Base-by-base conservation (phyloP, 1,284 basidiomycete species). In the Earliella scabrosa region DNA sequence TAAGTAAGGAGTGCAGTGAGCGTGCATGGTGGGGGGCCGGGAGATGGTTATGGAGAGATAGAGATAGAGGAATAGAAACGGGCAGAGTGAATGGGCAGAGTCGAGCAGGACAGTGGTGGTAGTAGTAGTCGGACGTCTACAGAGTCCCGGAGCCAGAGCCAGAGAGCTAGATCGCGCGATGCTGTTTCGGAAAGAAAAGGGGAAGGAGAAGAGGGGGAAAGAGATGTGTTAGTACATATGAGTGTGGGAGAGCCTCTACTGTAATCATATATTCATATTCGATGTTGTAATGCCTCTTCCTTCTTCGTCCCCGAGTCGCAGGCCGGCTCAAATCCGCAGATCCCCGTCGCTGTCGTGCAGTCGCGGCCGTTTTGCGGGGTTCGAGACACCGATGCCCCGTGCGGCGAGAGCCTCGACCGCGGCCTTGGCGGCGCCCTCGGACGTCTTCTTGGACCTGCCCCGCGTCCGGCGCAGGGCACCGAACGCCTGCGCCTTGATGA, bases 401-500 rank as follows among this genome's bases (percentile, higher is more conserved):
- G 88, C 82, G 71, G 89, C 87, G 50, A 92, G 75, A 18, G 88
- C 87, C 71, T 90, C 87, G 73, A 90, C 82, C 2, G 90, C 88
- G 58, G 88, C 86, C 72, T 85, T 88, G 13, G 86, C 83, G 38
- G 88, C 87, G 35, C 82, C 85, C 56, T 92, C 89, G 24, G 85
- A 82, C 29, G 84, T 76, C 70, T 83, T 87, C 74, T 88, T 92
- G 48, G 83, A 80, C 58, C 87, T 80, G 41, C 85, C 79, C 55
- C 90, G 82, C 52, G 90, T 89, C 69, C 90, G 80, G 50, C 91
- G 86, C 63, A 92, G 77, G 16, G 89, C 89, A 38, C 91, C 91
- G 68, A 92, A 93, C 31, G 91, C 87, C 69, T 92, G 90, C 39
- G 90, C 90, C 73, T 93, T 93, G 74, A 93, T 91, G 55, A 93